Conservation (phyloP, 352 stramenopile species). For the Pythium monospermum region DNA sequence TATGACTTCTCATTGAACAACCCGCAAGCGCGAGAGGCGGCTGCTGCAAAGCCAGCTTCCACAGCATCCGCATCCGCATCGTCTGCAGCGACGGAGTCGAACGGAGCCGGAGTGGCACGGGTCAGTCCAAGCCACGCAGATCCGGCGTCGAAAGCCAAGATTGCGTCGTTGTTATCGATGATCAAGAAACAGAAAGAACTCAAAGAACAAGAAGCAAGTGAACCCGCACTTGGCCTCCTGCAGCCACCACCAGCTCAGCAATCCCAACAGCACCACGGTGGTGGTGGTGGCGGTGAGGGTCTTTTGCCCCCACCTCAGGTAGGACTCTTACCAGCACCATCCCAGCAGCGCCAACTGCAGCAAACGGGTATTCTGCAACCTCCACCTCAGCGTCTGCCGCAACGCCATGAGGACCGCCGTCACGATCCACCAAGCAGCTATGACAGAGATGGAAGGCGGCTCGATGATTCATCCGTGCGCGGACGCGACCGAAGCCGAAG, state of each 20-base stretch:
- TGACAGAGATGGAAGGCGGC: slow-evolving; percentile 1
- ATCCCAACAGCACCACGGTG: too few relatives aligned
- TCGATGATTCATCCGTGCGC: slow-evolving; percentile 3
- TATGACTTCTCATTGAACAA: slow-evolving; percentile 27
- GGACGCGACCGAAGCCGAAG: slow-evolving; percentile 1
- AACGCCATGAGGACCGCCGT: too few relatives aligned
- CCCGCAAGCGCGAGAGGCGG: background rate
- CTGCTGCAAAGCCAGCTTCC: background rate
- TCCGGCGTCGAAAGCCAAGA: slow-evolving; percentile 22
- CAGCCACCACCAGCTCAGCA: background rate
- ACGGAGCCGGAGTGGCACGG: background rate
- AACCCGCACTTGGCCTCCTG: slow-evolving; percentile 5
- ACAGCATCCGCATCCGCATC: too few relatives aligned
- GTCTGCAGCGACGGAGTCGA: too few relatives aligned
- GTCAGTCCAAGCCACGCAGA: slow-evolving; percentile 18
- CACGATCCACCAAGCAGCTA: too few relatives aligned
- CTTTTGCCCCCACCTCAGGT: too few relatives aligned
- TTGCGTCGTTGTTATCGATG: slow-evolving; percentile 76
- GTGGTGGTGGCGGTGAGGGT: too few relatives aligned
- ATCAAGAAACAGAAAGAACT: slow-evolving; percentile 81
- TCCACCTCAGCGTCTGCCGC: too few relatives aligned
- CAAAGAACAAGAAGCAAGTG: slow-evolving; percentile 21
- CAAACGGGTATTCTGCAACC: too few relatives aligned
- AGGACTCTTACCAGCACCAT: too few relatives aligned
- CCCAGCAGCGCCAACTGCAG: too few relatives aligned